Evolutionary conservation across 1,284 basidiomycete species (phyloP).

Genomic region (Xanthoconium separans): DNA sequence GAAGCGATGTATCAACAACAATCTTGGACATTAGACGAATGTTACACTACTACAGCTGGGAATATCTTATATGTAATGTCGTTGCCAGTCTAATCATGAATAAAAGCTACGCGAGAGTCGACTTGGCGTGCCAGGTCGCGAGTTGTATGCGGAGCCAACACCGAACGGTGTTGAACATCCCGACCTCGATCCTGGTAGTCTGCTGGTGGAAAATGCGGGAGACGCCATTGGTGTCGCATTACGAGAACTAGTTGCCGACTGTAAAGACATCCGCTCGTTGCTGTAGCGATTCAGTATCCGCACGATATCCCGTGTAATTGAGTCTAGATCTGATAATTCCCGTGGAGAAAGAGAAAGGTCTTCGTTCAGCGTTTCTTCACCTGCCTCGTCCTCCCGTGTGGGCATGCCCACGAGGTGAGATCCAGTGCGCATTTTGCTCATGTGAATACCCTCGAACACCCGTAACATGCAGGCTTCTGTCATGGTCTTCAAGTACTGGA

Average conservation of each 20-base stretch:
- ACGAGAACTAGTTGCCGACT: constrained; percentile 60
- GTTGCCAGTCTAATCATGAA: constrained; percentile 19
- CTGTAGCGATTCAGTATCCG: constrained; percentile 66
- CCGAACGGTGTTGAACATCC: constrained; percentile 57
- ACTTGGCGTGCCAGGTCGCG: constrained; percentile 67
- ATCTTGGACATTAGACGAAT: too few species aligned
- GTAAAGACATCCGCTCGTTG: constrained; percentile 54
- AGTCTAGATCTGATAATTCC: constrained; percentile 75
- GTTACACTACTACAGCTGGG: not conserved
- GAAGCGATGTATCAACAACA: not conserved
- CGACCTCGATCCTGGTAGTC: constrained; percentile 43
- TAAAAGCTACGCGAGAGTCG: constrained; percentile 37
- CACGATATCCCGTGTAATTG: constrained; percentile 73
- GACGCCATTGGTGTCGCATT: constrained; percentile 62
- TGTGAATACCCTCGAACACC: constrained; percentile 86
- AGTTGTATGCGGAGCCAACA: constrained; percentile 48
- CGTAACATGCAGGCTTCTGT: constrained; percentile 88
- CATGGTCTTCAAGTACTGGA: constrained; percentile 80
- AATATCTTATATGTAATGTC: constrained; percentile 9
- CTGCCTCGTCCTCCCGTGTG: constrained; percentile 56
- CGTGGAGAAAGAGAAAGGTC: constrained; percentile 55
- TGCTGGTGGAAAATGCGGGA: constrained; percentile 36
- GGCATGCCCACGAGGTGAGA: constrained; percentile 38
- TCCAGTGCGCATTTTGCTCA: constrained; percentile 38
- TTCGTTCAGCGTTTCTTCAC: constrained; percentile 49